Base-by-base conservation (phyloP, 768 basidiomycete species). In the Fomitopsis serialis region DNA sequence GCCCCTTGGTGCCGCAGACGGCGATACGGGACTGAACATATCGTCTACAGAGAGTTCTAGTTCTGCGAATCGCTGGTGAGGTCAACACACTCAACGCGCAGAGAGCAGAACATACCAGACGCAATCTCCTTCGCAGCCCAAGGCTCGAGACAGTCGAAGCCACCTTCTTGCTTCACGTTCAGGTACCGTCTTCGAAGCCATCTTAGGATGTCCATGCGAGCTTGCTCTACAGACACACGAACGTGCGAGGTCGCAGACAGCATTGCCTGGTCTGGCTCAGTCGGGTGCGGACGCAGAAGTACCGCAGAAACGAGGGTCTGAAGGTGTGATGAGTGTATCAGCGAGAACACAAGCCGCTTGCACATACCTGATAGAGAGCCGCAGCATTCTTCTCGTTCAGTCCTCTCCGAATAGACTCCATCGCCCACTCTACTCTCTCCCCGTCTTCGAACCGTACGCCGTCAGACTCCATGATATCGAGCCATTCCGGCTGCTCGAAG, bases 81-180 rank as follows among this genome's bases (percentile, higher is more conserved):
- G 34, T 45, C 15, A 17, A 12, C 13, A 32, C 27, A 3, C 3
- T 4, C n/a, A 19, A n/a, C 7, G 45, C 34, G 40, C 48, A 32
- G 9, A 51, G 15, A n/a, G 13, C 29, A 23, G 29, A 15, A 75
- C 87, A 61, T 57, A 90, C 92, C 79, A 62, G 88, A 81, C 40
- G 82, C 79, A 37, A 98, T 92, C 63, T 98, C 96, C 65, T 92
- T 87, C 50, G 95, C 66, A 0, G 88, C 84, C 92, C 92, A 97
- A 3, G 77, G 78, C 46, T 96, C 92, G n/a, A 98, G 74, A 3
- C 70, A 64, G 48, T 87, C 85, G 61, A 98, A 96, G 0, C 89
- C 91, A n/a, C 82, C 80, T 48, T 84, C 82, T 46, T 86, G 81
- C 12, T 86, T 77, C 25, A 93, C 79, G 12, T 73, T 77, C 43